A percentile compares a stretch with the other conserved stretches of the same genome.
These are phyloP conservation scores for Xylariaceae sp. DNA, from an alignment of 2,329 filamentous ascomycete genomes.

Conservation along the genomic window DNA sequence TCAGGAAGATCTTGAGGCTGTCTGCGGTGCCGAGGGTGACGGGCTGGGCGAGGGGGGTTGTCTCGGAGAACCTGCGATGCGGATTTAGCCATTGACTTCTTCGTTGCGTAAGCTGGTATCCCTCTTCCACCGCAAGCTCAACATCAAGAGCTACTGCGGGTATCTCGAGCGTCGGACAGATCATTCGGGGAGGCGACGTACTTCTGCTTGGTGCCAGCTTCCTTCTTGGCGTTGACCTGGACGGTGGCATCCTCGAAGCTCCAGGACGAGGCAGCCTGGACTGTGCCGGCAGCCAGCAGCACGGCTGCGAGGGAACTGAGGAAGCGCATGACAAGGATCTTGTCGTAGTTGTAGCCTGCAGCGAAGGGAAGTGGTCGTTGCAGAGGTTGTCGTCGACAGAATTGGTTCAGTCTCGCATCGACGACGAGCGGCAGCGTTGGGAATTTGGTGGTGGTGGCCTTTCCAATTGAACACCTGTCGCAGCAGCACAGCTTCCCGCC, in stretches of 20 bases:
- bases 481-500: background rate
- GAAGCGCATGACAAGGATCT: constrained; percentile 38
- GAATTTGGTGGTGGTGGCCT: constrained; percentile 8
- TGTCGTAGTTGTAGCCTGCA: too few relatives aligned
- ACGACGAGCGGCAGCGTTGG: background rate
- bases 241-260: constrained; percentile 71
- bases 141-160: too few relatives aligned
- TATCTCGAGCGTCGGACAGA: too few relatives aligned
- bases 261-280: constrained; percentile 61
- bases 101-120: too few relatives aligned
- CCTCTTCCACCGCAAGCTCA: background rate
- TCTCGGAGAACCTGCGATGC: constrained; percentile 53
- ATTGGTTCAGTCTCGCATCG: constrained; percentile 5
- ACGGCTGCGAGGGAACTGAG: constrained; percentile 39
- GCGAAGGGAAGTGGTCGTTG: too few relatives aligned
- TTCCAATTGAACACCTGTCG: constrained; percentile 22
- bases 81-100: too few relatives aligned
- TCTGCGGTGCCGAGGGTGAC: constrained; percentile 67
- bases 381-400: background rate
- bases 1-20: constrained; percentile 78
- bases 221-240: constrained; percentile 64
- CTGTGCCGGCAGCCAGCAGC: constrained; percentile 49
- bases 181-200: constrained; percentile 38
- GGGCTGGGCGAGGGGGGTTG: constrained; percentile 59
- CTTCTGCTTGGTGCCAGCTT: constrained; percentile 63